These are phyloP conservation scores for Paecilomyces dactylethromorphus DNA, from an alignment of 2,329 filamentous ascomycete species.

Conservation along the genomic window DNA sequence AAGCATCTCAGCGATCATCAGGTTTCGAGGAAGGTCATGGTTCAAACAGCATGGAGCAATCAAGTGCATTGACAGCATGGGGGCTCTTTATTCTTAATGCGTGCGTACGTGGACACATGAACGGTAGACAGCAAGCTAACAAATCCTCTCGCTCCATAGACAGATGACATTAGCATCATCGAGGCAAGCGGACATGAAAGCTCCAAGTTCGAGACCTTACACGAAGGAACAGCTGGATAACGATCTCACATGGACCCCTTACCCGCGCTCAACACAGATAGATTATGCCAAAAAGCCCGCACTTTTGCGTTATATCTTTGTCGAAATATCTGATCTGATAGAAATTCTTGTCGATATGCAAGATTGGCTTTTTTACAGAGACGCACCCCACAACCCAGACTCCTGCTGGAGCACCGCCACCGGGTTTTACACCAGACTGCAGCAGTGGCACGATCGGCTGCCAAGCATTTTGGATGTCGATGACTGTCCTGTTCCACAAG, in stretches of 20 bases:
- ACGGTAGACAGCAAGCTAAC: slow-evolving; percentile 3
- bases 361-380: slow-evolving; percentile 17
- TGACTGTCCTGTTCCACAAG: slow-evolving; percentile 17
- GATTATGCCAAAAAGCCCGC: slow-evolving; percentile 18
- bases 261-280: slow-evolving; percentile 24
- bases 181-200: slow-evolving; percentile 12
- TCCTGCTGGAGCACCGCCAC: slow-evolving; percentile 13
- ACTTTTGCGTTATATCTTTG: slow-evolving; percentile 18
- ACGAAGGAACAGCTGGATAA: slow-evolving; percentile 7
- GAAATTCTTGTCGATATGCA: slow-evolving; percentile 17
- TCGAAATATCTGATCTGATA: slow-evolving; percentile 14
- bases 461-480: slow-evolving; percentile 11
- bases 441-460: slow-evolving; percentile 15
- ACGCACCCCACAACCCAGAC: slow-evolving; percentile 5
- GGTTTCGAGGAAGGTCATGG: slow-evolving; percentile 6
- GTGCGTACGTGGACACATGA: slow-evolving; percentile 9
- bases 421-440: slow-evolving; percentile 13
- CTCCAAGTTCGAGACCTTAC: slow-evolving; percentile 12
- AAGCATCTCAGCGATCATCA: slow-evolving; percentile 5
- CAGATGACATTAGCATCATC: slow-evolving; percentile 21
- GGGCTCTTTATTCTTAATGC: slow-evolving; percentile 23
- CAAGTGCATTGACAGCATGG: slow-evolving; percentile 21
- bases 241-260: slow-evolving; percentile 23
- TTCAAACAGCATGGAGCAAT: slow-evolving; percentile 13
- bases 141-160: slow-evolving; percentile 9